phyloP scores from a whole-genome alignment of 768 basidiomycete genomes.

The Cystobasidium onofrii region DNA sequence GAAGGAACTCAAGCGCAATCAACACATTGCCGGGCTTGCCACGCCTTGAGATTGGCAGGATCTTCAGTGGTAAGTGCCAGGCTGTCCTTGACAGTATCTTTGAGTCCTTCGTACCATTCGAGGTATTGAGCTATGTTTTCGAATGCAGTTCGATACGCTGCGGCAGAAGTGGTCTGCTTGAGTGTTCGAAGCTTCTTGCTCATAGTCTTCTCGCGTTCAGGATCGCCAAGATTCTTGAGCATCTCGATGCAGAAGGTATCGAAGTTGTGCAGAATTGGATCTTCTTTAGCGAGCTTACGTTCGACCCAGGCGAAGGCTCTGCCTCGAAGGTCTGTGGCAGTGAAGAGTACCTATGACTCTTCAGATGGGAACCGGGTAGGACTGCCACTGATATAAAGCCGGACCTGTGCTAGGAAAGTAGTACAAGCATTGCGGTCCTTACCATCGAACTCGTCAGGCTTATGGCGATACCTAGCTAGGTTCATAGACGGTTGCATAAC shows the following conservation, averaged over 20 bases:
- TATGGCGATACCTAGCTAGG: no score
- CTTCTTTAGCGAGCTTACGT: background rate
- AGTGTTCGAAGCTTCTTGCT: background rate
- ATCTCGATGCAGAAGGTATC: background rate
- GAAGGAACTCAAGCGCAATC: no score
- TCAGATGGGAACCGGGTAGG: background rate
- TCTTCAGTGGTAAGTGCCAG: no score
- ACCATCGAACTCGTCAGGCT: conserved; percentile 62
- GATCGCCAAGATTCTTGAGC: background rate
- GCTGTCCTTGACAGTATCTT: no score
- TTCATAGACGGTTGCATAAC: no score
- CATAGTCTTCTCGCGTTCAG: background rate
- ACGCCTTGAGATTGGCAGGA: no score
- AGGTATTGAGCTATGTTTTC: background rate
- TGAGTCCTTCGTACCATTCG: no score
- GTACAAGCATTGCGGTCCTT: conserved; percentile 10
- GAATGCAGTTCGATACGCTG: background rate
- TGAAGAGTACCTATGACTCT: background rate
- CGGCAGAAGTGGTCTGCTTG: background rate
- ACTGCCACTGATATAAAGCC: conserved; percentile 50
- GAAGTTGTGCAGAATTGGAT: conserved; percentile 5
- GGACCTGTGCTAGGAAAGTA: conserved; percentile 8
- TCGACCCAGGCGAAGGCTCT: conserved; percentile 11
- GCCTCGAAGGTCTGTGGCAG: background rate
- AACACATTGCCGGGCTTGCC: no score